Percentiles rank a stretch among this genome's conserved stretches.
Evolutionary conservation across 2,329 filamentous ascomycete genomes (phyloP).

Genomic region (Fusarium verticillioides): DNA sequence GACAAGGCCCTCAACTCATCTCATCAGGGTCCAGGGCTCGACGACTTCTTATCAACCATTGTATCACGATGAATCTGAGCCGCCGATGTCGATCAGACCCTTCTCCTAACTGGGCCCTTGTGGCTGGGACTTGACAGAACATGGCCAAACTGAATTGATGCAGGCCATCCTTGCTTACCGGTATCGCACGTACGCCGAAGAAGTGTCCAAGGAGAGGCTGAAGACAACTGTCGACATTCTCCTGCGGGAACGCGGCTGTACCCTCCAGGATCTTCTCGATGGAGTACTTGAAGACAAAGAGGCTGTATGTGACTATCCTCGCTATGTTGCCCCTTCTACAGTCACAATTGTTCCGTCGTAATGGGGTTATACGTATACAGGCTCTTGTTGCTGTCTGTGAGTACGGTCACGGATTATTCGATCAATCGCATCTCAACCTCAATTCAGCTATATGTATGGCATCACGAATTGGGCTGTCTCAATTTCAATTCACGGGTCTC

Average conservation of each 20-base stretch:
- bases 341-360: not conserved
- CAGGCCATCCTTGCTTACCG: not conserved
- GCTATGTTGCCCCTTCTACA: not conserved
- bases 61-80: not conserved
- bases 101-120: not conserved
- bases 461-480: not conserved
- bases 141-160: not conserved
- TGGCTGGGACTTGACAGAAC: not conserved
- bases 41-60: not conserved
- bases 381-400: not conserved
- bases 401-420: not conserved
- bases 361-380: not conserved
- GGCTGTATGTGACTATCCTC: not conserved
- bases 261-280: not conserved
- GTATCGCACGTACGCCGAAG: not conserved
- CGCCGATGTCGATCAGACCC: fast-evolving
- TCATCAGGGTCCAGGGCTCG: not conserved
- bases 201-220: fast-evolving
- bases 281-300: not conserved
- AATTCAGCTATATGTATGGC: not conserved
- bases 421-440: not conserved
- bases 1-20: not conserved
- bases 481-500: not conserved
- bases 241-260: not conserved
- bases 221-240: not conserved